Base-by-base conservation (phyloP, 331 rosid genomes). In the Malus hybrid region DNA sequence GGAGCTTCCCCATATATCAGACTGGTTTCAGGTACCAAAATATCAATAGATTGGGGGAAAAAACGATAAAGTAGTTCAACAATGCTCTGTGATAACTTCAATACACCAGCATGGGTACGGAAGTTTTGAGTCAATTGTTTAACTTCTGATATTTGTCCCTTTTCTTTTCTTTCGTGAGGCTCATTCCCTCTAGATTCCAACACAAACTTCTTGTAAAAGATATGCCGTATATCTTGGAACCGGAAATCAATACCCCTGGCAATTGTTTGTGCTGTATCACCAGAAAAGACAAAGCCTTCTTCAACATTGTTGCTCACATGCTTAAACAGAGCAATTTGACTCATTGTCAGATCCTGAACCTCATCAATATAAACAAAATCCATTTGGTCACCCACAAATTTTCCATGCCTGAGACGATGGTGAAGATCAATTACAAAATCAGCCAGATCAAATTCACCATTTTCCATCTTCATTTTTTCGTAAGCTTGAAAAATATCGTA, bases 291-390 rank as follows among this genome's bases (percentile, higher is more conserved):
- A 76, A 91, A 89, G 10, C 97, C 97, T 36, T 85, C 89, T 12
- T 88, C 87, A 1, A 88, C 88, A 85, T 92, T 86, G 74, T 70
- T 80, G 80, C 97, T 82, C 7, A 91, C 83, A 80, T 89, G 62
- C 69, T 83, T 92, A 69, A 88, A 89, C 20, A 92, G 76, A 32
- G 87, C 82, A 76, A 89, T 85, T 76, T 89, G 96, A 61, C 83
- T 80, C 87, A 88, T 86, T 11, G 93, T 89, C 5, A 91, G 75
- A 74, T 91, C 97, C 3, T 89, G 96, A 54, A 88, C 93, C 80
- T 91, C 97, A 67, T 88, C 97, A 15, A 89, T 76, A 29, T 85
- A 91, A 10, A 89, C 89, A 75, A 80, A 87, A 20, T 86, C 68
- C 69, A 91, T 82, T 69, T 59, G 66, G 69, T 83, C 89, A 10